Conservation (phyloP, 2,329 filamentous ascomycete species). For the Sporothrix pallida region DNA sequence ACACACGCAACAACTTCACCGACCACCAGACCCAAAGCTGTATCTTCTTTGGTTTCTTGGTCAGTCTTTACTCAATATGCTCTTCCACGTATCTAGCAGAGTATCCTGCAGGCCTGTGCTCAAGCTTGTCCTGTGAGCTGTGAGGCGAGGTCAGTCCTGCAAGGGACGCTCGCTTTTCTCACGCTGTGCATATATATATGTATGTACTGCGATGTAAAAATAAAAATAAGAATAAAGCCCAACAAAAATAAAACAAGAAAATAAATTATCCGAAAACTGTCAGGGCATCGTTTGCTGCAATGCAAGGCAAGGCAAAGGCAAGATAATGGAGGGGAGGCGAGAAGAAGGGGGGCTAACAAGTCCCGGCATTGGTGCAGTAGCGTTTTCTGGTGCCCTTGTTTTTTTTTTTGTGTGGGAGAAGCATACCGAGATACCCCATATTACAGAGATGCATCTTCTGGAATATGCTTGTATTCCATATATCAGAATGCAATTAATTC, state of each 20-base stretch:
- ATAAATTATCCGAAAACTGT: constrained; percentile 25
- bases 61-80: not conserved
- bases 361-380: constrained; percentile 16
- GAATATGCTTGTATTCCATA: constrained; percentile 1
- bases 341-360: not conserved
- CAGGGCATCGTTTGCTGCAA: constrained; percentile 33
- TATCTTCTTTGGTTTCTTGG: not conserved
- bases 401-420: not conserved
- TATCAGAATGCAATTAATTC: not conserved
- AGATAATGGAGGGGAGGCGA: constrained; percentile 32
- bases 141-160: not conserved
- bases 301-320: constrained; percentile 33
- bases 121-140: not conserved
- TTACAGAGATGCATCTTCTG: too few species aligned
- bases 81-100: not conserved
- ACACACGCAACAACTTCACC: not conserved
- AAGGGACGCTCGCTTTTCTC: not conserved
- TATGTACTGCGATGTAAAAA: not conserved
- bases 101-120: constrained; percentile 3
- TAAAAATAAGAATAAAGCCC: not conserved
- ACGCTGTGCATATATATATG: constrained; percentile 3
- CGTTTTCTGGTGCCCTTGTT: not conserved
- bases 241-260: not conserved
- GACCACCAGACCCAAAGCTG: constrained; percentile 5
- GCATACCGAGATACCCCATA: too few species aligned